phyloP scores from a whole-genome alignment of 2,329 filamentous ascomycete genomes.

The Zymoseptoria pseudotritici region DNA sequence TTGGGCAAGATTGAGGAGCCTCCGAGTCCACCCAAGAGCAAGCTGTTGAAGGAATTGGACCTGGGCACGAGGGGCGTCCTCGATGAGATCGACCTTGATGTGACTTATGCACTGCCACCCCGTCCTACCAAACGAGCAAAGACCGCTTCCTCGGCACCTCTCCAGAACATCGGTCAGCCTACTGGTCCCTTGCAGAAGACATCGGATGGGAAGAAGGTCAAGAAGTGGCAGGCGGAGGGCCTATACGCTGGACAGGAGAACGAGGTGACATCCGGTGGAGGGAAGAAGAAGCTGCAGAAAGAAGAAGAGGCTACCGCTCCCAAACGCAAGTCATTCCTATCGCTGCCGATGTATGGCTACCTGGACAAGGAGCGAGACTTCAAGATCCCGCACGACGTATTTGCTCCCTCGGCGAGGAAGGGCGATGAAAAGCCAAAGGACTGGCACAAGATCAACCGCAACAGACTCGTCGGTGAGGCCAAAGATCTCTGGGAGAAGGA shows the following conservation, averaged over 20 bases:
- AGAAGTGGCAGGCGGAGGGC: conserved; percentile 75
- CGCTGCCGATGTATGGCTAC: conserved; percentile 31
- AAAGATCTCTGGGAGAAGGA: conserved; percentile 29
- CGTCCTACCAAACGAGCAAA: conserved; percentile 24
- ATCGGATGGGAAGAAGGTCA: conserved; percentile 43
- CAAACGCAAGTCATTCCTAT: conserved; percentile 39
- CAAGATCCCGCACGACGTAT: conserved; percentile 82
- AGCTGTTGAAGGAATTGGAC: conserved; percentile 27
- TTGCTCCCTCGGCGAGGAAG: conserved; percentile 64
- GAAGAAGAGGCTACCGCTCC: conserved; percentile 40
- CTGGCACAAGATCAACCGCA: conserved; percentile 87
- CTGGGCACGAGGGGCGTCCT: conserved; percentile 25
- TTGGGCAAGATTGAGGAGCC: conserved; percentile 20
- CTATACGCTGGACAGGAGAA: conserved; percentile 76
- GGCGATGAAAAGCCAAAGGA: conserved; percentile 88
- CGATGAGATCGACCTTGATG: conserved; percentile 26
- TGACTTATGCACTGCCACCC: conserved; percentile 9
- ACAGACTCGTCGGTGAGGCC: conserved; percentile 60
- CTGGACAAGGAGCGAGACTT: conserved; percentile 65
- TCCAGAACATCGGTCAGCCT: conserved; percentile 18
- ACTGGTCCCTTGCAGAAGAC: conserved; percentile 23
- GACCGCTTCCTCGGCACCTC: conserved; percentile 12
- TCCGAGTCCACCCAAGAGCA: conserved; percentile 17
- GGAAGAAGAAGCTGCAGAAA: conserved; percentile 45
- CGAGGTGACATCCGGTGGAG: conserved; percentile 35